Conservation (phyloP, 73 alveolate species). For the Paramecium octaurelia region DNA sequence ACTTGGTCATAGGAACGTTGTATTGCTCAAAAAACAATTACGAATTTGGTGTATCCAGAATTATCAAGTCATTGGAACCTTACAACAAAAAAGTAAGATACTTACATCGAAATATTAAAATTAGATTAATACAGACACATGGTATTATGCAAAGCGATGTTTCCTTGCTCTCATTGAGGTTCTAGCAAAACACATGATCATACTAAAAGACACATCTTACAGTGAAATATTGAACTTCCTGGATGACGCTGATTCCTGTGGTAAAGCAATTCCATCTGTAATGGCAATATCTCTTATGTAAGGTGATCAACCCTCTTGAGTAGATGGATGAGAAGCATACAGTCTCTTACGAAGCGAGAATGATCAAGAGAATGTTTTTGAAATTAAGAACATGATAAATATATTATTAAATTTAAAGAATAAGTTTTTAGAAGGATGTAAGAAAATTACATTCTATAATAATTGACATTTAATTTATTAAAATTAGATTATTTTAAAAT, state of each 20-base stretch:
- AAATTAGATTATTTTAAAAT: too few species aligned
- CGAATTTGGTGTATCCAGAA: slow-evolving; percentile 98
- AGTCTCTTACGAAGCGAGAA: slow-evolving; percentile 96
- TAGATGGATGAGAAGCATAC: slow-evolving; percentile 86
- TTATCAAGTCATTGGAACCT: slow-evolving; percentile 95
- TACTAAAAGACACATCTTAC: slow-evolving; percentile 85
- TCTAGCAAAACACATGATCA: slow-evolving; percentile 96
- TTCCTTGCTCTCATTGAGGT: slow-evolving; percentile 95
- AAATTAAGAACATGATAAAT: slow-evolving; percentile 67
- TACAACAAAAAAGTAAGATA: slow-evolving; percentile 75
- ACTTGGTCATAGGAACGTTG: slow-evolving; percentile 94
- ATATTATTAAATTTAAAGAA: background rate
- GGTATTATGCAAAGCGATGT: slow-evolving; percentile 99
- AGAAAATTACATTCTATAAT: background rate
- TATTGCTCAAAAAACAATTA: slow-evolving; percentile 90
- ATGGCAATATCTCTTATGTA: background rate
- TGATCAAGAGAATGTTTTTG: slow-evolving; percentile 91
- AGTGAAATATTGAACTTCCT: slow-evolving; percentile 94
- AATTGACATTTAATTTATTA: background rate
- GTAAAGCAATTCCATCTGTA: slow-evolving; percentile 91
- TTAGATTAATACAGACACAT: slow-evolving; percentile 67
- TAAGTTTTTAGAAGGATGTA: background rate
- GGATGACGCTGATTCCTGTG: slow-evolving; percentile 96
- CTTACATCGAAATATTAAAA: background rate
- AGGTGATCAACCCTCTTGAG: slow-evolving; percentile 55